These are phyloP conservation scores for Thermomucor indicae-seudaticae DNA, from an alignment of 371 early-diverging fungal genomes.

Conservation along the genomic window DNA sequence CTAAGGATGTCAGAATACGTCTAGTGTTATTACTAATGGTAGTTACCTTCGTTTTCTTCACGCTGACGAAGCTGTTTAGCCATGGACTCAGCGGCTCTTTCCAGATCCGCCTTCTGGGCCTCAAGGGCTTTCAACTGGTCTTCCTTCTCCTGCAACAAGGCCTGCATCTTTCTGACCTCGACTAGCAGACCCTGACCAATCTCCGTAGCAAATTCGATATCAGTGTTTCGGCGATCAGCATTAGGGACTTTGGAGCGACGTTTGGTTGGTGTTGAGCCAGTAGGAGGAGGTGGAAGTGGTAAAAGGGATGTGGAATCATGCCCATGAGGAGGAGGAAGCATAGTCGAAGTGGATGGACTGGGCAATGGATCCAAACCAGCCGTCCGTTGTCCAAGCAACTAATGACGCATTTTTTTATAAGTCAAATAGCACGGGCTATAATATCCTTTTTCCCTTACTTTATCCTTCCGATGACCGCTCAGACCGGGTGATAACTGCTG, in stretches of 20 bases:
- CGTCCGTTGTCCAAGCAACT: constrained; percentile 27
- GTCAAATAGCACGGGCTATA: neutral
- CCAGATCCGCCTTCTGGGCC: constrained; percentile 60
- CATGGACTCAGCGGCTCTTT: constrained; percentile 60
- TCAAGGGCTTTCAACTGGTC: constrained; percentile 60
- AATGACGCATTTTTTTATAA: too few relatives aligned
- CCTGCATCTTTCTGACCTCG: constrained; percentile 52
- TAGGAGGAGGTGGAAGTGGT: constrained; percentile 39
- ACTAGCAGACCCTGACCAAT: constrained; percentile 53
- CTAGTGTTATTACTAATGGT: neutral
- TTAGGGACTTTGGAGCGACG: constrained; percentile 50
- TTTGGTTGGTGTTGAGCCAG: constrained; percentile 47
- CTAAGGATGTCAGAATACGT: neutral
- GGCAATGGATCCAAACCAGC: constrained; percentile 40
- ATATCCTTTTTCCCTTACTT: constrained; percentile 6
- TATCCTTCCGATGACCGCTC: constrained; percentile 18
- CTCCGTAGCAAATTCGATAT: constrained; percentile 54
- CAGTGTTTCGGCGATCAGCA: constrained; percentile 43
- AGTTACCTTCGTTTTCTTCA: constrained; percentile 62
- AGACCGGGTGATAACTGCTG: constrained; percentile 16
- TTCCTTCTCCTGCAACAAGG: constrained; percentile 56
- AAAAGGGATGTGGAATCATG: constrained; percentile 33
- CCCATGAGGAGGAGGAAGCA: constrained; percentile 28
- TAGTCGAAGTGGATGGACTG: constrained; percentile 37
- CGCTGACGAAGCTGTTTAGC: constrained; percentile 55